Evolutionary conservation across 441 rosid species (phyloP).

Genomic region (Adansonia grandidieri): DNA sequence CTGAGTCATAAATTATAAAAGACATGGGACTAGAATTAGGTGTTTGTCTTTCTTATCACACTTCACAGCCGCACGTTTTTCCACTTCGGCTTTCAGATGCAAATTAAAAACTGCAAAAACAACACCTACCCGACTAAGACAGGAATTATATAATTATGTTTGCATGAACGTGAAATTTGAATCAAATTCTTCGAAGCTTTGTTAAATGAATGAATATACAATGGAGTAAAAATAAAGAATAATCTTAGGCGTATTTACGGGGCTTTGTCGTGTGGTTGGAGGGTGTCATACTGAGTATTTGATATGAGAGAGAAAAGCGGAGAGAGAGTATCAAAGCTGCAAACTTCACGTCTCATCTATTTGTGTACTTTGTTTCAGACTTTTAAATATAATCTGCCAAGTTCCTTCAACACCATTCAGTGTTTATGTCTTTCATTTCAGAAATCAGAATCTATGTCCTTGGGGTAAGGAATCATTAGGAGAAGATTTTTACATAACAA

Average conservation of each 20-base stretch:
- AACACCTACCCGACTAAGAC: neutral
- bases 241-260: conserved; percentile 13
- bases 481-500: neutral
- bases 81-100: conserved; percentile 19
- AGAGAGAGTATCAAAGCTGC: conserved; percentile 41
- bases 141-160: neutral
- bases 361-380: conserved; percentile 39
- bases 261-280: conserved; percentile 41
- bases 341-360: conserved; percentile 49
- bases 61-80: conserved; percentile 9
- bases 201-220: too few relatives aligned
- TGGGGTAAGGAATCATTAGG: conserved; percentile 29
- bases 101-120: neutral
- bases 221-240: neutral
- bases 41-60: neutral
- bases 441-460: conserved; percentile 46
- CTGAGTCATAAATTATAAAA: conserved; percentile 21
- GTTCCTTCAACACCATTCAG: conserved; percentile 29
- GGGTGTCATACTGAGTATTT: conserved; percentile 26
- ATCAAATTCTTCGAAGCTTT: neutral
- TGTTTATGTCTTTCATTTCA: conserved; percentile 34
- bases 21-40: conserved; percentile 25
- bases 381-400: conserved; percentile 26
- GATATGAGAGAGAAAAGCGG: conserved; percentile 23
- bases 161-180: neutral